These are phyloP conservation scores for Yamadazyma phyllophila DNA, from an alignment of 805 yeast genomes.

Conservation along the genomic window DNA sequence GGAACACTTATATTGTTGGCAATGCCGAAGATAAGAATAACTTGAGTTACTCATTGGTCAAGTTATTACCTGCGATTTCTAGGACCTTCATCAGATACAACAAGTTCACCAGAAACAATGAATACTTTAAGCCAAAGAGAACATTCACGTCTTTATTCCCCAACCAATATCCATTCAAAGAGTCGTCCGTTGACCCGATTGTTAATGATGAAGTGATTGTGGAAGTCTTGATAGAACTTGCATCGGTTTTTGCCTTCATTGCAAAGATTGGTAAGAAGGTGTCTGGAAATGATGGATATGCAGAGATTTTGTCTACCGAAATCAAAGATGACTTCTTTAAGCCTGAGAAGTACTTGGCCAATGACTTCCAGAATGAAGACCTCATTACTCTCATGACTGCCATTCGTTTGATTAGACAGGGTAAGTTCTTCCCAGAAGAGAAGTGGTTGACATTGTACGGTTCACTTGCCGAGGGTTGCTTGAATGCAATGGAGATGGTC, in stretches of 20 bases:
- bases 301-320: constrained; percentile 33
- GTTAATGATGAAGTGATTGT: constrained; percentile 67
- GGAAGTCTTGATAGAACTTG: constrained; percentile 69
- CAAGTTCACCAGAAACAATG: constrained; percentile 46
- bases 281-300: constrained; percentile 43
- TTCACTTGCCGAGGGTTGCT: constrained; percentile 52
- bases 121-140: constrained; percentile 56
- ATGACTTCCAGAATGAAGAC: constrained; percentile 43
- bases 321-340: constrained; percentile 38
- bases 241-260: constrained; percentile 57
- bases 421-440: constrained; percentile 60
- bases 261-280: constrained; percentile 48
- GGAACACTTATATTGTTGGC: constrained; percentile 32
- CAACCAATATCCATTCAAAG: constrained; percentile 58
- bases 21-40: constrained; percentile 31
- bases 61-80: constrained; percentile 55
- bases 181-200: constrained; percentile 67
- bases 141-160: constrained; percentile 72
- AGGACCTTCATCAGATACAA: constrained; percentile 51
- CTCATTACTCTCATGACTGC: constrained; percentile 44
- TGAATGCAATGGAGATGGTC: constrained; percentile 52
- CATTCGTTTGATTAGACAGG: constrained; percentile 49
- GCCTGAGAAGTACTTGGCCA: constrained; percentile 39
- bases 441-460: constrained; percentile 75
- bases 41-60: constrained; percentile 47